phyloP scores from a whole-genome alignment of 257 asterid genomes.

The Asclepias syriaca region DNA sequence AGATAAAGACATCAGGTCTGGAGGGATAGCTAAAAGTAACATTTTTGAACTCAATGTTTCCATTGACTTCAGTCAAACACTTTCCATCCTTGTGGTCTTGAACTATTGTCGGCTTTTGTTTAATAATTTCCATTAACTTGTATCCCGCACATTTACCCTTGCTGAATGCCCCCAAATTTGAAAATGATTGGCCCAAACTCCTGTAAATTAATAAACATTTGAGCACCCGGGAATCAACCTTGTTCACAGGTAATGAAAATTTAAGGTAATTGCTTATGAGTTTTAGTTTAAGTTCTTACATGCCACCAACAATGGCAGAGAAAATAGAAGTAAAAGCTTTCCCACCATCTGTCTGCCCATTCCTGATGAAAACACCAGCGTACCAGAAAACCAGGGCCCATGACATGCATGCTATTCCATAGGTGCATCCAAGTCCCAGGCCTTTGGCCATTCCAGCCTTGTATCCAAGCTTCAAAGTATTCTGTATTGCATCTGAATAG shows the following conservation, averaged over 20 bases:
- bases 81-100: slow-evolving; percentile 50
- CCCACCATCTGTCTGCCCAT: slow-evolving; percentile 89
- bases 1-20: slow-evolving; percentile 89
- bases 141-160: slow-evolving; percentile 97
- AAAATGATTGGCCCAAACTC: slow-evolving; percentile 98
- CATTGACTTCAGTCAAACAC: slow-evolving; percentile 56
- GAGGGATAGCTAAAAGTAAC: slow-evolving; percentile 96
- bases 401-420: slow-evolving; percentile 97
- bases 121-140: slow-evolving; percentile 85
- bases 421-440: slow-evolving; percentile 90
- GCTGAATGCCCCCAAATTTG: slow-evolving; percentile 93
- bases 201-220: slow-evolving; percentile 35
- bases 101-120: slow-evolving; percentile 71
- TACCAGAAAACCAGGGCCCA: slow-evolving; percentile 99
- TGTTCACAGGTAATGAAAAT: neutral
- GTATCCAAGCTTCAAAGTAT: slow-evolving; percentile 86
- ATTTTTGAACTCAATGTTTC: slow-evolving; percentile 85
- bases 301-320: slow-evolving; percentile 96
- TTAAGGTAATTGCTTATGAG: neutral
- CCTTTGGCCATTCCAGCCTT: slow-evolving; percentile 99
- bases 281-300: slow-evolving; percentile 50
- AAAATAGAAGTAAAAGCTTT: slow-evolving; percentile 95
- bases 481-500: slow-evolving; percentile 84
- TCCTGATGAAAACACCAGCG: slow-evolving; percentile 92
- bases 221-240: slow-evolving; percentile 12